Base-by-base conservation (phyloP, 2,329 filamentous ascomycete species). In the Plectosphaerella plurivora region DNA sequence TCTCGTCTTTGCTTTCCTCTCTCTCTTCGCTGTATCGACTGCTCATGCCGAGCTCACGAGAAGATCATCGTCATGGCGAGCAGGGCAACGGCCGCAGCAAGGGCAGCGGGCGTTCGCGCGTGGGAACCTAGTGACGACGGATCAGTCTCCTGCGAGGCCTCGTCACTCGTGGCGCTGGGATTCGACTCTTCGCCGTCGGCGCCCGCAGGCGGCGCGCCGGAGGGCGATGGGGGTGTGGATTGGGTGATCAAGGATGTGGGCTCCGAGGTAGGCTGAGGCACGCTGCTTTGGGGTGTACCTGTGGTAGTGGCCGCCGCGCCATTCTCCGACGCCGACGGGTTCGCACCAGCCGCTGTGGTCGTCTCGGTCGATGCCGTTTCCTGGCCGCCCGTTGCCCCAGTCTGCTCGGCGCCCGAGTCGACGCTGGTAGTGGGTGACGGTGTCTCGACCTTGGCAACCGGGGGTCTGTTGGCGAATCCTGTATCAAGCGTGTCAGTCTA, bases 381-480 rank as follows among this genome's bases (percentile, higher is more conserved):
- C 10, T 44, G 41, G 18, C 16, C 41, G 41, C 41, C 41, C n/a
- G 10, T 20, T 20, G 10, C 41, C 16, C 18, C 18, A 10, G 10
- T 44, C 41, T 44, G 41, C 7, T 44, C 41, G 7, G 16, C 16
- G 16, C 16, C 16, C 16, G 41, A 18, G 41, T 16, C 16, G 18
- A 9, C 41, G 18, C 16, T 18, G 41, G 10, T 20, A 16, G n/a
- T 20, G 41, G 41, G 18, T n/a, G n/a, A 6, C 5, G n/a, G n/a
- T n/a, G 41, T 12, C 41, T 44, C 16, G 7, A 33, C 28, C 28
- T 33, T 20, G 15, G 48, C 18, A 14, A 44, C 39, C 12, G 48
- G 37, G 7, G 48, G 12, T 15, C 48, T 44, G 37, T 42, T 44
- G n/a, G 48, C 48, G 39, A 50, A 50, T n/a, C 48, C 48, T 50